phyloP scores from a whole-genome alignment of 1,284 basidiomycete genomes.

The Bondarzewia mesenterica region DNA sequence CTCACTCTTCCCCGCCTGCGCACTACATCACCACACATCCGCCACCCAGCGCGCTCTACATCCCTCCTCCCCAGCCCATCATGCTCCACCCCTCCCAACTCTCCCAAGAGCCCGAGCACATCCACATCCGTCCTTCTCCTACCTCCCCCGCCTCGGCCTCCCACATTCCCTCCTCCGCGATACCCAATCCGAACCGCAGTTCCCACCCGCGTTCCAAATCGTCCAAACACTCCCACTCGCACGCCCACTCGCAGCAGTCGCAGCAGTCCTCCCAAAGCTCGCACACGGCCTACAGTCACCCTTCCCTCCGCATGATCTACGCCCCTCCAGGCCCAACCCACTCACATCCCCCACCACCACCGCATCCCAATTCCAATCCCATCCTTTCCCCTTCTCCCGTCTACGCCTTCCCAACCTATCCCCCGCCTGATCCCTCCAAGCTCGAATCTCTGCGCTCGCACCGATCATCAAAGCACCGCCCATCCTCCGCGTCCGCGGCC shows the following conservation, averaged over 20 bases:
- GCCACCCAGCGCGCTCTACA: constrained; percentile 7
- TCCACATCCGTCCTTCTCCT: constrained; percentile 11
- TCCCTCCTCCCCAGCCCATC: constrained; percentile 8
- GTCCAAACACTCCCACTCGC: constrained; percentile 1
- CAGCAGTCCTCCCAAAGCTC: background rate
- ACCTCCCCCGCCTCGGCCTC: background rate
- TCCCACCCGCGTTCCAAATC: background rate
- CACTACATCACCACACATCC: background rate
- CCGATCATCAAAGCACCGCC: constrained; percentile 5
- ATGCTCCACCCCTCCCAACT: constrained; percentile 5
- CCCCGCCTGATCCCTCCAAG: background rate
- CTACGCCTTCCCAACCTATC: background rate
- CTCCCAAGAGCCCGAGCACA: constrained; percentile 8
- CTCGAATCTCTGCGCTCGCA: constrained; percentile 2
- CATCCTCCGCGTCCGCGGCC: background rate
- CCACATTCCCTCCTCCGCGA: background rate
- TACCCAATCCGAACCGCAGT: background rate
- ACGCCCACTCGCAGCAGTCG: too few relatives aligned
- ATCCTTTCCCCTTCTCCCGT: constrained; percentile 1
- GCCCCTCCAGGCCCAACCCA: constrained; percentile 7
- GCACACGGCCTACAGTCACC: constrained; percentile 7
- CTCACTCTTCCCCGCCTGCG: constrained; percentile 3
- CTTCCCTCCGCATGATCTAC: constrained; percentile 12
- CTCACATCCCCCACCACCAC: constrained; percentile 4
- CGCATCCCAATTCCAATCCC: constrained; percentile 3